Conservation (phyloP, 2,329 filamentous ascomycete genomes). For the Botrytis pseudocinerea region DNA sequence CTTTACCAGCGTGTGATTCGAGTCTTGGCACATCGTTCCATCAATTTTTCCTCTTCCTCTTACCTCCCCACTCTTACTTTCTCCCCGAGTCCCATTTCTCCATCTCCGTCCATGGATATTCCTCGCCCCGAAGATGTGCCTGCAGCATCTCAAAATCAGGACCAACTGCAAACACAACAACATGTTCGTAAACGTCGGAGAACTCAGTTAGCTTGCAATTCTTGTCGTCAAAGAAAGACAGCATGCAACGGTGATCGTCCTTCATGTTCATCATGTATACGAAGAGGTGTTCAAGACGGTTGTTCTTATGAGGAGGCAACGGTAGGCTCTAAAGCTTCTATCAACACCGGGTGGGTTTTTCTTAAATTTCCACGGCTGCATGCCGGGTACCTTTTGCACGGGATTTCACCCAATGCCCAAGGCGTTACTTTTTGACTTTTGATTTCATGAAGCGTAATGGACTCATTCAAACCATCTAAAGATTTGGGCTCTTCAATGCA, state of each 20-base stretch:
- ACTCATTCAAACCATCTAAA: not conserved
- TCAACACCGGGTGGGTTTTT: constrained; percentile 6
- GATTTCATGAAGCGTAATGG: not conserved
- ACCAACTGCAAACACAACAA: not conserved
- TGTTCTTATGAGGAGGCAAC: constrained; percentile 27
- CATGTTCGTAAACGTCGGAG: constrained; percentile 26
- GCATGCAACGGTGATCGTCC: constrained; percentile 27
- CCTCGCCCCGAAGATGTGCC: not conserved
- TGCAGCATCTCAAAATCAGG: not conserved
- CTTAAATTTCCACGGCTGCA: not conserved
- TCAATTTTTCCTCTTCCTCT: not conserved
- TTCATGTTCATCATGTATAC: constrained; percentile 24
- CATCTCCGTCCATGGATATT: constrained; percentile 5
- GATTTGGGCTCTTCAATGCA: not conserved
- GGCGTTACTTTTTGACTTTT: not conserved
- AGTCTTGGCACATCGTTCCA: not conserved
- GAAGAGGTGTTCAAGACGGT: constrained; percentile 18
- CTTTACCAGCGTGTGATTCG: not conserved
- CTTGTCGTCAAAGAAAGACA: constrained; percentile 27
- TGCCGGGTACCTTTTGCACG: not conserved
- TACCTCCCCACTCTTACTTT: not conserved
- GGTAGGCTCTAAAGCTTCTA: constrained; percentile 8
- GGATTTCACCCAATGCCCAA: too few relatives aligned
- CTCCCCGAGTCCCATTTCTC: not conserved
- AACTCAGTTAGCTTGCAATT: constrained; percentile 27